Conservation (phyloP, 2,329 filamentous ascomycete species). For the Trichoderma guizhouense region DNA sequence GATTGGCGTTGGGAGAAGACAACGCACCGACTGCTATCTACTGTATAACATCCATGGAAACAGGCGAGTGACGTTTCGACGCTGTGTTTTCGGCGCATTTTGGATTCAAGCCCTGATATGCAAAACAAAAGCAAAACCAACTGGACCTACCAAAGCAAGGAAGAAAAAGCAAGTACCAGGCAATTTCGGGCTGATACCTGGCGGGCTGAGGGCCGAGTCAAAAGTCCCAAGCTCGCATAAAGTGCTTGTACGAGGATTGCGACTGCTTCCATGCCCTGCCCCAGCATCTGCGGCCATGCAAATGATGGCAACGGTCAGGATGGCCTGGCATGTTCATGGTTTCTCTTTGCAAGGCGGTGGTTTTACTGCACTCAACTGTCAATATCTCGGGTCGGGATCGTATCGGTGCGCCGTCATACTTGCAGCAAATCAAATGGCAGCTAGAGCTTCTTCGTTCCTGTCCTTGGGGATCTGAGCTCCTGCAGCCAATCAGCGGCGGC, state of each 20-base stretch:
- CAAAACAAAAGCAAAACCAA: not conserved
- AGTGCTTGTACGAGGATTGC: not conserved
- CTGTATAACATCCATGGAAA: too few relatives aligned
- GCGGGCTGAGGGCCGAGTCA: slow-evolving; percentile 2
- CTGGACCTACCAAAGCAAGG: not conserved
- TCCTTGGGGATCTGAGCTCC: not conserved
- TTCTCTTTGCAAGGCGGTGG: not conserved
- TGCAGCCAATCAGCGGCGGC: slow-evolving; percentile 4
- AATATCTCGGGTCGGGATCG: not conserved
- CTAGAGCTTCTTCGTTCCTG: not conserved
- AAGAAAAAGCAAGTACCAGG: not conserved
- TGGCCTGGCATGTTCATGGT: not conserved
- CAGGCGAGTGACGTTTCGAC: not conserved
- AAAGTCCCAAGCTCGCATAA: not conserved
- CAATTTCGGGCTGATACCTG: slow-evolving; percentile 8
- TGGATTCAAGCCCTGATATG: not conserved
- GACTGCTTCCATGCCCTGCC: not conserved
- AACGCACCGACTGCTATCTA: not conserved
- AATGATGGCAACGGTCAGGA: not conserved
- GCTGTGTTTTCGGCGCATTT: not conserved
- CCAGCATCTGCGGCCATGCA: not conserved
- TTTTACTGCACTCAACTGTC: not conserved
- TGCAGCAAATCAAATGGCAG: not conserved
- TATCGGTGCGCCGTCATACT: not conserved
- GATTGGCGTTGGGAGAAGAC: not conserved